phyloP scores from a whole-genome alignment of 2,329 filamentous ascomycete species.

The Rutstroemia sydowiana region DNA sequence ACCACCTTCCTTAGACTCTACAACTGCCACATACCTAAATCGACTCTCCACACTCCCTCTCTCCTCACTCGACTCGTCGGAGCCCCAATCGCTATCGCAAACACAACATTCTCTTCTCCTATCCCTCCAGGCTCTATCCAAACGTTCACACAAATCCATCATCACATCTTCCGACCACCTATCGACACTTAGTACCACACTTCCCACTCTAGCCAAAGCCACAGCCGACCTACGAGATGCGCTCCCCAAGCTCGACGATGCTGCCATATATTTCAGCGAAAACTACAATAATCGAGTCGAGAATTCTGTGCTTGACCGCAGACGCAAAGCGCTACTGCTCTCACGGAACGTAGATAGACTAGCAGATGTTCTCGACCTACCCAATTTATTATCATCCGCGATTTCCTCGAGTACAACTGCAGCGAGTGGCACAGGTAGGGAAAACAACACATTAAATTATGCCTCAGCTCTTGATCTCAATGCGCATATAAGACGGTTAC shows the following conservation, averaged over 20 bases:
- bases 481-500: constrained; percentile 83
- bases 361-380: constrained; percentile 85
- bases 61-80: constrained; percentile 61
- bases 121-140: constrained; percentile 79
- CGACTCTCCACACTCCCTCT: constrained; percentile 72
- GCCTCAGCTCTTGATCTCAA: constrained; percentile 85
- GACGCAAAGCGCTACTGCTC: constrained; percentile 74
- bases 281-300: constrained; percentile 71
- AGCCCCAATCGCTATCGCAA: constrained; percentile 75
- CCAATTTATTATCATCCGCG: constrained; percentile 74
- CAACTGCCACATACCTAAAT: constrained; percentile 64
- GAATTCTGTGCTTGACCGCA: constrained; percentile 59
- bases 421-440: constrained; percentile 30
- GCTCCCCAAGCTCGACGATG: constrained; percentile 72
- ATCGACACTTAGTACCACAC: constrained; percentile 59
- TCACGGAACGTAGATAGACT: constrained; percentile 83
- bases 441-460: constrained; percentile 59
- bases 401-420: constrained; percentile 45
- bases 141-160: constrained; percentile 78
- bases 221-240: constrained; percentile 60
- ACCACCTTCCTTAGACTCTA: constrained; percentile 39
- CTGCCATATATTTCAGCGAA: constrained; percentile 72
- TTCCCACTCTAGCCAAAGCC: constrained; percentile 63
- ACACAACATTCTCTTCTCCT: constrained; percentile 72
- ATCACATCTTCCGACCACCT: constrained; percentile 76